Evolutionary conservation across 169 alveolate genomes (phyloP).

Genomic region (Cryptosporidium sp.): DNA sequence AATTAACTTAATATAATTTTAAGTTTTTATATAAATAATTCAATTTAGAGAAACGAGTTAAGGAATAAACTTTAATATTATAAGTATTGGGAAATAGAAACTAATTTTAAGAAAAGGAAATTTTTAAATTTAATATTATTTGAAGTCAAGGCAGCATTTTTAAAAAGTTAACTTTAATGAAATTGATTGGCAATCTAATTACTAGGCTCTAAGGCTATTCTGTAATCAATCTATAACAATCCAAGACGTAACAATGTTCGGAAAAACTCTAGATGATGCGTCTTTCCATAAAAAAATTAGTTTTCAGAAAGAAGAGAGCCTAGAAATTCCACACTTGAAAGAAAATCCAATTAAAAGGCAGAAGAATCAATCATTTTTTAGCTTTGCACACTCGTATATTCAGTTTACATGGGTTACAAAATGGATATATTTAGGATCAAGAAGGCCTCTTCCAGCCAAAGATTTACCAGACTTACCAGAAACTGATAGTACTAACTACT

Average conservation of each 20-base stretch:
- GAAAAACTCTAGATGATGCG: background rate
- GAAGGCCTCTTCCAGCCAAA: constrained; percentile 36
- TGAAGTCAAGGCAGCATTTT: background rate
- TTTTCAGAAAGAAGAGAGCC: background rate
- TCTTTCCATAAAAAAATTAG: background rate
- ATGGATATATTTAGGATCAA: constrained; percentile 71
- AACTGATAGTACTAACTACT: constrained; percentile 51
- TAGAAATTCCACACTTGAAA: background rate
- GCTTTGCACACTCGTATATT: constrained; percentile 20
- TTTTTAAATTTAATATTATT: background rate
- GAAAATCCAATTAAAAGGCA: constrained; percentile 27
- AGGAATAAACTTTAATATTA: background rate
- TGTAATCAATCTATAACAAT: background rate
- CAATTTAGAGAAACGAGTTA: background rate
- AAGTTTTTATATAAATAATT: background rate
- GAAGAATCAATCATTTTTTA: constrained; percentile 25
- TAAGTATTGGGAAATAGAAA: background rate
- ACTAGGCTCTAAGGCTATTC: background rate
- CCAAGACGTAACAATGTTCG: background rate
- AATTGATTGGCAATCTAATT: background rate
- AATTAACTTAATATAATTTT: background rate
- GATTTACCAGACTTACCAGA: constrained; percentile 32
- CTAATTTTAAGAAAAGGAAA: background rate
- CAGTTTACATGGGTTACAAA: constrained; percentile 73
- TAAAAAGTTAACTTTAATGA: background rate